Evolutionary conservation across 2,329 filamentous ascomycete genomes (phyloP).

Genomic region (Scedosporium aurantiacum): DNA sequence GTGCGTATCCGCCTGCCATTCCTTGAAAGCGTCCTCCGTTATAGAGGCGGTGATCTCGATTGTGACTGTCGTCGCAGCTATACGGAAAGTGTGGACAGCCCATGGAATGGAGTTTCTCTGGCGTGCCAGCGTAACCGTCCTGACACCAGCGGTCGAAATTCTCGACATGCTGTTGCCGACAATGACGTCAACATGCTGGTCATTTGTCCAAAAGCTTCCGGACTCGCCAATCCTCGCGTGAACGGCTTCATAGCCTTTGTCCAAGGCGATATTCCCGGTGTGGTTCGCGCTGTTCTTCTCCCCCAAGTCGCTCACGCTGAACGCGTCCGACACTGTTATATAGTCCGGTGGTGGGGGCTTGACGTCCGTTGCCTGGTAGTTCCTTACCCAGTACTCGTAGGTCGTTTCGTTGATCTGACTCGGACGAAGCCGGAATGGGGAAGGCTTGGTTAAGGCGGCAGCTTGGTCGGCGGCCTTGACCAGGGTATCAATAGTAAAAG

Average conservation of each 20-base stretch:
- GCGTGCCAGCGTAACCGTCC: not conserved
- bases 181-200: not conserved
- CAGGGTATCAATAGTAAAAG: not conserved
- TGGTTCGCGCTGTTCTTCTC: not conserved
- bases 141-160: not conserved
- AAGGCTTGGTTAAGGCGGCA: not conserved
- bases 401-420: not conserved
- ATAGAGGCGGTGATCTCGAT: not conserved
- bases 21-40: not conserved
- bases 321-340: not conserved
- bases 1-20: not conserved
- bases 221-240: not conserved
- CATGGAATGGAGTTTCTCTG: not conserved
- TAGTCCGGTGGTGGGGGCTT: not conserved
- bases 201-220: not conserved
- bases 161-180: not conserved
- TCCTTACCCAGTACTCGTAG: not conserved
- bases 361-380: not conserved
- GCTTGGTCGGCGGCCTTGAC: not conserved
- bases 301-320: not conserved
- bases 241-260: not conserved
- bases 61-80: not conserved
- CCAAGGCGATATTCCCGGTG: not conserved
- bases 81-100: not conserved
- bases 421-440: not conserved